Evolutionary conservation across 2,329 filamentous ascomycete genomes (phyloP), one percentile per base, ranked within the genome.

Genomic region (Ophioceras dolichostomum): DNA sequence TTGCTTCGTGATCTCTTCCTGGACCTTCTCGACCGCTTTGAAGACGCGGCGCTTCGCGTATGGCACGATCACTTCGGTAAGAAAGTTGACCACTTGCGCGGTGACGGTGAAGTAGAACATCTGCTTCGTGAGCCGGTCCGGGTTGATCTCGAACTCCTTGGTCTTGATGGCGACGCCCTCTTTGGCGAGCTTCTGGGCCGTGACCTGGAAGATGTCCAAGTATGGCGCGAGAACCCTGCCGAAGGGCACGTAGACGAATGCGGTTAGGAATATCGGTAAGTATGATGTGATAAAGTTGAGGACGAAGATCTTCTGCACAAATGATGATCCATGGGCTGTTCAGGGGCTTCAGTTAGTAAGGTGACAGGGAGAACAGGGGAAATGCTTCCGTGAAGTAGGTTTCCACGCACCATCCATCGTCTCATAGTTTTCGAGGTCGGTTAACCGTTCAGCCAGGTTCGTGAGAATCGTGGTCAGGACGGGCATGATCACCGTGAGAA

Each of bases 101-200:
- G 89, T 95, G 22, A 96, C 84, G 0, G 89, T 94, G 44, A 94
- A 91, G 61, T 94, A 96, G 44, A 95, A 91, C 55, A 95, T 85
- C 56, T 96, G 89, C 48, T 87, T 83, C 48, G 80, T 83, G 26
- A 96, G 75, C 13, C 91, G 73, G 45, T 79, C 70, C 0, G 86
- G 81, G 51, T 96, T 87, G 59, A 95, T 83, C 37, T 77, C 68
- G 56, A 95, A 98, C 18, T 72, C 67, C 36, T 64, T 60, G 5
- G 69, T 73, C 19, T 73, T 66, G 20, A 85, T 60, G 10, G 17
- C 19, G 52, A 86, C 79, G 42, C 88, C 79, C 45, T 82, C 75
- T 39, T 84, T 76, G 0, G 80, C 81, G 46, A 94, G 79, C 1
- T 77, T 78, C 49, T 77, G 76, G 1, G 88, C 83, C 0, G 81